Percentiles rank a stretch among this genome's conserved stretches.
These are phyloP conservation scores for Dissophora globulifera DNA, from an alignment of 192 early-diverging fungal species.

Conservation along the genomic window DNA sequence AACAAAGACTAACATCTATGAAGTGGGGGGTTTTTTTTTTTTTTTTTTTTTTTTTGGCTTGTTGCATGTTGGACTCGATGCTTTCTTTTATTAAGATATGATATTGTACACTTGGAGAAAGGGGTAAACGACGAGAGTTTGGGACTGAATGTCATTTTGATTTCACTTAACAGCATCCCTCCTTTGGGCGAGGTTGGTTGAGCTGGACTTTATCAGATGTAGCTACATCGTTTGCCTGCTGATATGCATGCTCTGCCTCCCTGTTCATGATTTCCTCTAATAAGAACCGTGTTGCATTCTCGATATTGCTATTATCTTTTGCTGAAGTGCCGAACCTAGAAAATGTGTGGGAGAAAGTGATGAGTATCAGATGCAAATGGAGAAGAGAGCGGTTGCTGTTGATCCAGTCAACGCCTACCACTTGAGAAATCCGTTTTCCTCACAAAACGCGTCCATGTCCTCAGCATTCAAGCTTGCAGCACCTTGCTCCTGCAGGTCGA, in stretches of 20 bases:
- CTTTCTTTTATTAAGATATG: too few species aligned
- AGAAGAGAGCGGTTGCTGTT: too few species aligned
- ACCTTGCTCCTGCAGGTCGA: conserved; percentile 56
- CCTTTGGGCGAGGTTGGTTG: conserved; percentile 17
- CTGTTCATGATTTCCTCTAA: conserved; percentile 56
- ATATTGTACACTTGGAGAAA: too few species aligned
- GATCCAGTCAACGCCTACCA: conserved; percentile 53
- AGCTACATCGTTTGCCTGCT: conserved; percentile 13
- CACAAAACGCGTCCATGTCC: conserved; percentile 64
- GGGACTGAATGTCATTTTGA: too few species aligned
- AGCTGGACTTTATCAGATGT: conserved; percentile 16
- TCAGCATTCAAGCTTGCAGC: conserved; percentile 36
- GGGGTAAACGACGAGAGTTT: too few species aligned
- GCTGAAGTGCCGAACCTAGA: conserved; percentile 71
- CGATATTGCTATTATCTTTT: conserved; percentile 68
- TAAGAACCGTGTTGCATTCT: conserved; percentile 64
- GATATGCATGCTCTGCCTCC: conserved; percentile 50
- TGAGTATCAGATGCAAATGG: too few species aligned
- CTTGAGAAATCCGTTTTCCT: conserved; percentile 61
- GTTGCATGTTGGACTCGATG: too few species aligned
- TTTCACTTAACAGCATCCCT: conserved; percentile 42
- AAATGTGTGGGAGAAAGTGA: too few species aligned
- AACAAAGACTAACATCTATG: not conserved
- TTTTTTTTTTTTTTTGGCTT: too few species aligned
- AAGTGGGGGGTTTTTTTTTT: not conserved